Evolutionary conservation across 805 yeast genomes (phyloP), one percentile per base, ranked within the genome.

Genomic region (Candida palmyrensis): DNA sequence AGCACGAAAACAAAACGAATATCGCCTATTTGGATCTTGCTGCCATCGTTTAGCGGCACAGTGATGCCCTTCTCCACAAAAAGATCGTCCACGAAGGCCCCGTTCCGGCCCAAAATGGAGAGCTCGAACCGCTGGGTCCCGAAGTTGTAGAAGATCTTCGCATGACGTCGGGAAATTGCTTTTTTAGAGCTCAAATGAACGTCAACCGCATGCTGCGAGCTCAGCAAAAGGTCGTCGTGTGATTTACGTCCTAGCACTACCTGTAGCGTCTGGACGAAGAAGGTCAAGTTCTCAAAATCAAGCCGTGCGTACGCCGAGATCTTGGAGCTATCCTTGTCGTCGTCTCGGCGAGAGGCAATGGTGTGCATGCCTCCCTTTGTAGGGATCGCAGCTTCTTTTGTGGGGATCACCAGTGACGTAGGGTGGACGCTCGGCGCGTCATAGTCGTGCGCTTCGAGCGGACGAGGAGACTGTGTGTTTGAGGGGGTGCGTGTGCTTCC

Each of bases 221-320:
- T 75, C 47, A 82, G 90, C 18, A 57, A 42, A n/a, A 53, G 43
- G 26, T 62, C 68, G 32, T 62, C 66, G 41, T 51, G 50, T 7
- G 89, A 82, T 38, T 85, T 73, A 46, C 98, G 71, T n/a, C 98
- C 98, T 27, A 92, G 66, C 6, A 90, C 74, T 2, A 90, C 96
- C 57, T 92, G 97, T 51, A 92, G 69, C 1, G 98, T 92, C 60
- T 92, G 98, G 8, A 92, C 96, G 48, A 90, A 92, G 53, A 92
- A 92, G 3, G 96, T 89, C 55, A 83, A 90, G 42, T 85, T 77
- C 39, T 85, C 96, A 55, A 92, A 92, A 54, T 92, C 97, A 25
- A 92, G 62, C 45, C 88, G 66, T 1, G 92, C 92, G 54, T 75
- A 75, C 3, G 80, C 80, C 17, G 75, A 73, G 20, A 75, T 73